Conservation (phyloP, 2,329 filamentous ascomycete genomes). For the Cytospora schulzeri region DNA sequence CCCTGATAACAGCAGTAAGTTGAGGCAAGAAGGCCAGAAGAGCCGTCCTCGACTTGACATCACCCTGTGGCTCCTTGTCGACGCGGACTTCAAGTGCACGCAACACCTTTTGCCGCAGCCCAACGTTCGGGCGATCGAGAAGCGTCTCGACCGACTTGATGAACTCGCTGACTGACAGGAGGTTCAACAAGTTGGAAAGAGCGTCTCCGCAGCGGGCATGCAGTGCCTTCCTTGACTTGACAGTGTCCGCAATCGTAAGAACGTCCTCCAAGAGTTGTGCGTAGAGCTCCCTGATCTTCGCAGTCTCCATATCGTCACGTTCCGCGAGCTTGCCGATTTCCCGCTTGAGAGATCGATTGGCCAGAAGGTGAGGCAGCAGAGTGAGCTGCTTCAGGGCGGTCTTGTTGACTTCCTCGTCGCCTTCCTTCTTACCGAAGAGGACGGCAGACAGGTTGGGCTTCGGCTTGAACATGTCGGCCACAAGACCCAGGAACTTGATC, state of each 20-base stretch:
- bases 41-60: slow-evolving; percentile 67
- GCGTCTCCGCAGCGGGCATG: slow-evolving; percentile 67
- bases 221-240: slow-evolving; percentile 58
- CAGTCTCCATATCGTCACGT: slow-evolving; percentile 65
- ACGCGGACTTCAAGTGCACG: slow-evolving; percentile 80
- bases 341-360: slow-evolving; percentile 57
- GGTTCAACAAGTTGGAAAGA: slow-evolving; percentile 77
- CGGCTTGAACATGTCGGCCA: slow-evolving; percentile 73
- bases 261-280: slow-evolving; percentile 68
- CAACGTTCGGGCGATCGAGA: slow-evolving; percentile 73
- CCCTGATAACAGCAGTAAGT: slow-evolving; percentile 74
- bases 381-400: slow-evolving; percentile 58
- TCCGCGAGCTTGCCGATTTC: slow-evolving; percentile 61
- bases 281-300: slow-evolving; percentile 69
- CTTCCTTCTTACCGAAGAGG: slow-evolving; percentile 63
- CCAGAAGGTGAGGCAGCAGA: slow-evolving; percentile 59
- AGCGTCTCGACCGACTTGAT: slow-evolving; percentile 84
- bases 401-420: slow-evolving; percentile 50
- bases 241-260: slow-evolving; percentile 64
- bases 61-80: slow-evolving; percentile 69
- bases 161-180: slow-evolving; percentile 85
- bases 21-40: slow-evolving; percentile 79
- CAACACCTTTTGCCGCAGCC: slow-evolving; percentile 77
- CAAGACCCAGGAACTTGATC: slow-evolving; percentile 73
- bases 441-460: slow-evolving; percentile 74